Evolutionary conservation across 2,329 filamentous ascomycete genomes (phyloP).

Genomic region (Ambrosiella xylebori): DNA sequence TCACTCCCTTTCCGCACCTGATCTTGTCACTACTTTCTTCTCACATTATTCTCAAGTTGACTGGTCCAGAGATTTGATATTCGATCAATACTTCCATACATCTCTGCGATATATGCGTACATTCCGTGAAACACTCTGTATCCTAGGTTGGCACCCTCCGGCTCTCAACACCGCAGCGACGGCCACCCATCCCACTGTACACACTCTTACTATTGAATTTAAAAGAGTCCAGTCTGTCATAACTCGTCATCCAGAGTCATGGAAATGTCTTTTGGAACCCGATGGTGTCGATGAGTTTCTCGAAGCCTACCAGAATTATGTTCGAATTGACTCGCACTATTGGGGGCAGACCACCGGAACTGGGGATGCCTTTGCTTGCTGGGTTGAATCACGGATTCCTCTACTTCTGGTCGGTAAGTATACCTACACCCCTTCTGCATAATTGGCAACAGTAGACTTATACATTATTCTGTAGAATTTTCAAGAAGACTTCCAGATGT

Average conservation of each 20-base stretch:
- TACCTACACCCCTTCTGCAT: neutral
- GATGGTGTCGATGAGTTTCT: conserved; percentile 16
- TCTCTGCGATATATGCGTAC: conserved; percentile 35
- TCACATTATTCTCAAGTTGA: conserved; percentile 42
- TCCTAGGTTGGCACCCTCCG: conserved; percentile 45
- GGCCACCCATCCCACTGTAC: conserved; percentile 35
- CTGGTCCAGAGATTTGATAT: conserved; percentile 37
- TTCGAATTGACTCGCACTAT: conserved; percentile 45
- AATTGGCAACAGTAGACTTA: neutral
- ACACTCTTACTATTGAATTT: conserved; percentile 34
- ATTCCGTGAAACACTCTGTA: conserved; percentile 41
- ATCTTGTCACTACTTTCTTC: conserved; percentile 44
- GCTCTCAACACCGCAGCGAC: conserved; percentile 40
- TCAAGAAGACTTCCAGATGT: neutral
- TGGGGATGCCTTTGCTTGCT: conserved; percentile 39
- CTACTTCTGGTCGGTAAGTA: conserved; percentile 36
- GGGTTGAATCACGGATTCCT: conserved; percentile 45
- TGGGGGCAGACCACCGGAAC: conserved; percentile 42
- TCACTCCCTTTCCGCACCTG: conserved; percentile 26
- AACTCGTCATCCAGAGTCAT: conserved; percentile 21
- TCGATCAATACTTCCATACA: conserved; percentile 42
- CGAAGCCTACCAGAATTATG: conserved; percentile 31
- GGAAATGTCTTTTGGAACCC: conserved; percentile 25
- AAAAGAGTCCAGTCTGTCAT: conserved; percentile 27
- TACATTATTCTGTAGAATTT: neutral